These are phyloP conservation scores for Fagopyrum tataricum DNA, from an alignment of 148 eudicot genomes.

Conservation along the genomic window DNA sequence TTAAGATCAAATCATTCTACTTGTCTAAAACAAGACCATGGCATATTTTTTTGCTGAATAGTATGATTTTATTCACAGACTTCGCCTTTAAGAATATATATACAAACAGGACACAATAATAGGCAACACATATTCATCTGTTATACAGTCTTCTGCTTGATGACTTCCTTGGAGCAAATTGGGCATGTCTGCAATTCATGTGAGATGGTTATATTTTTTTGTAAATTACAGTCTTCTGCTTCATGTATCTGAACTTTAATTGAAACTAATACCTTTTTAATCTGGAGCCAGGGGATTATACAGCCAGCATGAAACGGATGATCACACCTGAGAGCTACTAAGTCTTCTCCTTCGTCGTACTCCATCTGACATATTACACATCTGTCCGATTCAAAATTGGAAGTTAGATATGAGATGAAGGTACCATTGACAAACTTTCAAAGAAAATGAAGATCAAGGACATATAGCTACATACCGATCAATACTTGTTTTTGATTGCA, in stretches of 20 bases:
- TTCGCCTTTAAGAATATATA: neutral
- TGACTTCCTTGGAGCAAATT: conserved; percentile 38
- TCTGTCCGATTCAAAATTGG: conserved; percentile 16
- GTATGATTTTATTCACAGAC: neutral
- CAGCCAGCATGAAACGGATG: conserved; percentile 54
- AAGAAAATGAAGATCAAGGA: neutral
- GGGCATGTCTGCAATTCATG: conserved; percentile 43
- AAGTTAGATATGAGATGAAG: neutral
- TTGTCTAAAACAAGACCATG: neutral
- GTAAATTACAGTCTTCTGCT: neutral
- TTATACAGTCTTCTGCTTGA: conserved; percentile 5
- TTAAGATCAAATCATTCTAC: neutral
- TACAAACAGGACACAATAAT: neutral
- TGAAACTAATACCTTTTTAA: conserved; percentile 38
- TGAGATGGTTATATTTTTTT: neutral
- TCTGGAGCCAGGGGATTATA: conserved; percentile 51
- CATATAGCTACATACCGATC: conserved; percentile 29
- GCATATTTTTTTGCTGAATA: neutral
- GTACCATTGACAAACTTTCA: neutral
- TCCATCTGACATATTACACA: conserved; percentile 66
- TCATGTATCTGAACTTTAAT: neutral
- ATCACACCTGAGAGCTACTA: conserved; percentile 39
- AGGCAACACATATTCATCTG: neutral
- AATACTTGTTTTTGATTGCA: conserved; percentile 25
- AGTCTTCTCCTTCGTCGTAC: conserved; percentile 40